Evolutionary conservation across 176 grass and related monocot species (phyloP).

Genomic region (Oryza nivara): DNA sequence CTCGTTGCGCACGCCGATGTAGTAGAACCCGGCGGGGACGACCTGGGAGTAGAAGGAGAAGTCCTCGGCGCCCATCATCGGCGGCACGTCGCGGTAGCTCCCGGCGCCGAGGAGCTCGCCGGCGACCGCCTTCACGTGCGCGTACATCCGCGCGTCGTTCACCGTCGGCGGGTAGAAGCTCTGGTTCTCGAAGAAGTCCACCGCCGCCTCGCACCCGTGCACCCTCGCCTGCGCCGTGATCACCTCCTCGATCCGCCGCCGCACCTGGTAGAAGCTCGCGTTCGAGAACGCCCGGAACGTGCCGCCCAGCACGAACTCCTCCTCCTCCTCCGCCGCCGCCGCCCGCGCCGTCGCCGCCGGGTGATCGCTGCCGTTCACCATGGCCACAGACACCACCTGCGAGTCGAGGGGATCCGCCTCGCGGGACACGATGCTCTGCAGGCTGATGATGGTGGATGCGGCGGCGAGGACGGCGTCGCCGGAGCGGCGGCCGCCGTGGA

Average conservation of each 20-base stretch:
- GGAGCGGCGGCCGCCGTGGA: constrained; percentile 32
- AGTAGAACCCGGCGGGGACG: constrained; percentile 83
- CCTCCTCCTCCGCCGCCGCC: constrained; percentile 14
- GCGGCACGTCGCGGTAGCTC: constrained; percentile 66
- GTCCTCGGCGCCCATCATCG: constrained; percentile 94
- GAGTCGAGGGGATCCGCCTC: constrained; percentile 90
- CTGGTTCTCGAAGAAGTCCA: constrained; percentile 96
- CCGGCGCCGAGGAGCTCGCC: constrained; percentile 48
- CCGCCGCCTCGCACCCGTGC: constrained; percentile 59
- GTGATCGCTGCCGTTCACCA: constrained; percentile 41
- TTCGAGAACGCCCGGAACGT: constrained; percentile 98
- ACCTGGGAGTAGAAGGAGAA: constrained; percentile 95
- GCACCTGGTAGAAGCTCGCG: constrained; percentile 85
- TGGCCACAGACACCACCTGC: constrained; percentile 83
- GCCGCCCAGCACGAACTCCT: constrained; percentile 59
- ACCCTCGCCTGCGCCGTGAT: constrained; percentile 73
- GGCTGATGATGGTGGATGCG: constrained; percentile 66
- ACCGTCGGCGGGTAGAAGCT: constrained; percentile 96
- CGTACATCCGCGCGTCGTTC: constrained; percentile 78
- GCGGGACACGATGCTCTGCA: constrained; percentile 85
- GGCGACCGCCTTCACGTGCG: constrained; percentile 61
- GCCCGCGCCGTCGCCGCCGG: not conserved
- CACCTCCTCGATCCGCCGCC: constrained; percentile 94
- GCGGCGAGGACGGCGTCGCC: constrained; percentile 66
- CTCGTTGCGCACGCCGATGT: constrained; percentile 87